These are phyloP conservation scores for Atkinsonella texensis DNA, from an alignment of 2,329 filamentous ascomycete genomes.

Conservation along the genomic window DNA sequence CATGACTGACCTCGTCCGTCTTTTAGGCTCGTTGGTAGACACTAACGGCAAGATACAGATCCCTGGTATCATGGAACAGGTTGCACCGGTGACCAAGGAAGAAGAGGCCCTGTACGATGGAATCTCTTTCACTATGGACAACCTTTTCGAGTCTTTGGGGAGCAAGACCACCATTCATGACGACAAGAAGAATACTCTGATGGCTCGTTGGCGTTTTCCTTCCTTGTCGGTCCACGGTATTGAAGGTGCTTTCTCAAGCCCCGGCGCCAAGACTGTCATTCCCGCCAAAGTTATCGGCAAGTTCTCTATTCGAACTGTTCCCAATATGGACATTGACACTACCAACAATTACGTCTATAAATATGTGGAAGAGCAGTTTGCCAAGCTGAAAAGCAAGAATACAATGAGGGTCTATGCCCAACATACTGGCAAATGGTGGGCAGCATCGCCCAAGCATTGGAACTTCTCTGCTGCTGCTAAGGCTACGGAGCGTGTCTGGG, in stretches of 20 bases:
- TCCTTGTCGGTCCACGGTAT: constrained; percentile 90
- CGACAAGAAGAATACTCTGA: constrained; percentile 84
- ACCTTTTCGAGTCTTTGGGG: constrained; percentile 82
- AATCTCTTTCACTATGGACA: constrained; percentile 94
- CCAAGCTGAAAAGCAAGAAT: constrained; percentile 87
- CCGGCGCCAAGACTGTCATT: constrained; percentile 96
- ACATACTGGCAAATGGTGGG: constrained; percentile 98
- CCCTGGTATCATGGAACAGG: constrained; percentile 85
- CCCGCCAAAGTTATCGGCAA: constrained; percentile 96
- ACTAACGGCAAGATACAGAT: constrained; percentile 87
- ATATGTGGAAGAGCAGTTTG: constrained; percentile 73
- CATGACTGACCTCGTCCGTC: constrained; percentile 85
- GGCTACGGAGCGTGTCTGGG: constrained; percentile 93
- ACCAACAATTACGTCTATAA: constrained; percentile 79
- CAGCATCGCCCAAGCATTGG: constrained; percentile 95
- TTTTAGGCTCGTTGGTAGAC: constrained; percentile 78
- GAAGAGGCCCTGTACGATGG: constrained; percentile 79
- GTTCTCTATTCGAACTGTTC: constrained; percentile 95
- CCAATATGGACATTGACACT: constrained; percentile 87
- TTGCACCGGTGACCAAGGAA: constrained; percentile 75
- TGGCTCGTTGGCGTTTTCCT: constrained; percentile 92
- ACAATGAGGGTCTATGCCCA: constrained; percentile 67
- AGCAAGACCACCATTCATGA: constrained; percentile 77
- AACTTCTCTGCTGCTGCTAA: constrained; percentile 93
- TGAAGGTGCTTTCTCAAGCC: constrained; percentile 86